Conservation (phyloP, 352 stramenopile genomes). For the Phytophthora agathidicida region DNA sequence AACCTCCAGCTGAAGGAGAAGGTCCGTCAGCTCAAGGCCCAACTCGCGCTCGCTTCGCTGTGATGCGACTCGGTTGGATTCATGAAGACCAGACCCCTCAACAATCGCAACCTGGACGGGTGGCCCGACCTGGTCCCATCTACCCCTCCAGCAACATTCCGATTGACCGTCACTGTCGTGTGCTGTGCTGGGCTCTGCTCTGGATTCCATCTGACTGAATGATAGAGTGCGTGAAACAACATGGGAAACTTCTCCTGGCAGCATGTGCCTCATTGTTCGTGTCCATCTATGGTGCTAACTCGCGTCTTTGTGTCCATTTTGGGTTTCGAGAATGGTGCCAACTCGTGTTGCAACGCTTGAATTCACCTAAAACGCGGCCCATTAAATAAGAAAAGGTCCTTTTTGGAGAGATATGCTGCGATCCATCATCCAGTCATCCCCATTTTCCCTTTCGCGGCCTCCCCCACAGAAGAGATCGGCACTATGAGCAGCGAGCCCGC, state of each 20-base stretch:
- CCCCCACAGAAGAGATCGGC: slow-evolving; percentile 1
- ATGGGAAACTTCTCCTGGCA: slow-evolving; percentile 18
- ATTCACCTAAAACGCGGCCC: too few species aligned
- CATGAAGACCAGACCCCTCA: slow-evolving; percentile 18
- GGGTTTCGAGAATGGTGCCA: too few species aligned
- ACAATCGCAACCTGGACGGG: slow-evolving; percentile 35
- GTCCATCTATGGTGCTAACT: slow-evolving; percentile 2
- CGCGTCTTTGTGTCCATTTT: neutral
- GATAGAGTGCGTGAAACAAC: slow-evolving; percentile 24
- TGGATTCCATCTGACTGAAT: slow-evolving; percentile 9
- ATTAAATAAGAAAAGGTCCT: too few species aligned
- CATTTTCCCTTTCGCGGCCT: slow-evolving; percentile 20
- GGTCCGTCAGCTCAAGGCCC: slow-evolving; percentile 66
- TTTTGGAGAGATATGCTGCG: too few species aligned
- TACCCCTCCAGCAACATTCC: slow-evolving; percentile 27
- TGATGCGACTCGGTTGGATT: slow-evolving; percentile 14
- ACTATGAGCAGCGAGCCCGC: slow-evolving; percentile 40
- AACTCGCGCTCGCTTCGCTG: slow-evolving; percentile 58
- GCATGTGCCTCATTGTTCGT: neutral
- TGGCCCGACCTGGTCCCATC: slow-evolving; percentile 5
- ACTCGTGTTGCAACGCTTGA: too few species aligned
- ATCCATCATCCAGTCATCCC: slow-evolving; percentile 32
- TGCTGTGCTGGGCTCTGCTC: slow-evolving; percentile 14
- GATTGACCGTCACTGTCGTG: slow-evolving; percentile 4
- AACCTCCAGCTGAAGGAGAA: slow-evolving; percentile 68